Evolutionary conservation across 1,284 basidiomycete species (phyloP).

Genomic region (Pseudozyma hubeiensis): DNA sequence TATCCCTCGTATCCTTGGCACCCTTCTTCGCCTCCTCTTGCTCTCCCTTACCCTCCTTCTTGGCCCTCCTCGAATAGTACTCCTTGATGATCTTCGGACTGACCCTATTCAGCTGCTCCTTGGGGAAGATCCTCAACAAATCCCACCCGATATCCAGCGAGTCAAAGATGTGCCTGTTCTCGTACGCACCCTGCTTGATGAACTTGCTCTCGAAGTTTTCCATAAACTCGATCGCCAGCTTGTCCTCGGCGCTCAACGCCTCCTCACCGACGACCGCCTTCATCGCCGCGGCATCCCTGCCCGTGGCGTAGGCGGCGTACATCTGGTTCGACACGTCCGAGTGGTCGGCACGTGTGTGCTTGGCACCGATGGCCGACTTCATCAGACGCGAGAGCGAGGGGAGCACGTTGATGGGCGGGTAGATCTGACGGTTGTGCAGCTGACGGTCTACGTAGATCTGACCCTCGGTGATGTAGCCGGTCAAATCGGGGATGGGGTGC

Average conservation of each 20-base stretch:
- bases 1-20: slow-evolving; percentile 26
- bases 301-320: slow-evolving; percentile 71
- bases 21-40: slow-evolving; percentile 49
- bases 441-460: slow-evolving; percentile 97
- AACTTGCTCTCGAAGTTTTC: slow-evolving; percentile 67
- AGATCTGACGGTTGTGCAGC: slow-evolving; percentile 93
- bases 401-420: slow-evolving; percentile 99
- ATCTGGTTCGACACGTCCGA: slow-evolving; percentile 84
- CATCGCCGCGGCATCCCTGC: slow-evolving; percentile 97
- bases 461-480: slow-evolving; percentile 96
- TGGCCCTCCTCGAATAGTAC: slow-evolving; percentile 63
- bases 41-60: slow-evolving; percentile 36
- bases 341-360: slow-evolving; percentile 96
- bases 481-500: slow-evolving; percentile 99
- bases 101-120: slow-evolving; percentile 91
- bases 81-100: slow-evolving; percentile 68
- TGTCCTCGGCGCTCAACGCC: slow-evolving; percentile 88
- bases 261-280: slow-evolving; percentile 99
- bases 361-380: slow-evolving; percentile 99
- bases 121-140: slow-evolving; percentile 96
- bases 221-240: slow-evolving; percentile 66
- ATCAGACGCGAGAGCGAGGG: slow-evolving; percentile 98
- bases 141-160: slow-evolving; percentile 98
- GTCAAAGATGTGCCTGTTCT: slow-evolving; percentile 96
- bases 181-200: slow-evolving; percentile 81